Evolutionary conservation across 805 yeast species (phyloP).

Genomic region (Limtongia smithiae): DNA sequence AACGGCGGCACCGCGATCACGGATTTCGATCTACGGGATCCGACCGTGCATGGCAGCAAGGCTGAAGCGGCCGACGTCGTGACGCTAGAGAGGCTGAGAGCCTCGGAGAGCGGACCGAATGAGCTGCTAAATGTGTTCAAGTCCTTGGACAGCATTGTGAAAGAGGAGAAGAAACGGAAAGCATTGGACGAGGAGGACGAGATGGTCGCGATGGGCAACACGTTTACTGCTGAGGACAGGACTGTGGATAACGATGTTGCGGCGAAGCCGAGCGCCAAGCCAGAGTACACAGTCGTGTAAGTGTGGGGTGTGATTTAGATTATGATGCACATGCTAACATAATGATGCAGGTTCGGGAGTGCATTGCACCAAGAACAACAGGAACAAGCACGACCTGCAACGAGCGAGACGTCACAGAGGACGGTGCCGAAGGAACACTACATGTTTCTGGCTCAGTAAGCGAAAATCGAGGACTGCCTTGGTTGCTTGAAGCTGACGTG

Average conservation of each 20-base stretch:
- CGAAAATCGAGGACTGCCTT: not conserved
- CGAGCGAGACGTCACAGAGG: too few species aligned
- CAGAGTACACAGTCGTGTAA: constrained; percentile 1
- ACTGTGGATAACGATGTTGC: not conserved
- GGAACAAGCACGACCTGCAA: too few species aligned
- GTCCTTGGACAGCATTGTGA: constrained; percentile 11
- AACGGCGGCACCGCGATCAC: too few species aligned
- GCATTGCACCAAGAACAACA: constrained; percentile 16
- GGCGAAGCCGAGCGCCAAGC: not conserved
- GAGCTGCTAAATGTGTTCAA: too few species aligned
- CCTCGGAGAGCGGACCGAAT: too few species aligned
- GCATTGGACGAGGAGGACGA: not conserved
- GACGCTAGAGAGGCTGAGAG: too few species aligned
- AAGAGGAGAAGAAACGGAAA: not conserved
- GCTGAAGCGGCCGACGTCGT: too few species aligned
- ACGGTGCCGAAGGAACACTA: constrained; percentile 2
- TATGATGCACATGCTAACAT: too few species aligned
- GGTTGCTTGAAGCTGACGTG: not conserved
- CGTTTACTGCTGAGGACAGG: not conserved
- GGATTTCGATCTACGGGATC: too few species aligned
- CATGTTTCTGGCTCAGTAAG: constrained; percentile 13
- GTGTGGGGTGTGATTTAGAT: too few species aligned
- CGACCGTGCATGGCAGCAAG: too few species aligned
- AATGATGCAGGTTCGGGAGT: constrained; percentile 10
- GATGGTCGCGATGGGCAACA: too few species aligned